Evolutionary conservation across 768 basidiomycete genomes (phyloP).

Genomic region (Coprinopsis marcescibilis): DNA sequence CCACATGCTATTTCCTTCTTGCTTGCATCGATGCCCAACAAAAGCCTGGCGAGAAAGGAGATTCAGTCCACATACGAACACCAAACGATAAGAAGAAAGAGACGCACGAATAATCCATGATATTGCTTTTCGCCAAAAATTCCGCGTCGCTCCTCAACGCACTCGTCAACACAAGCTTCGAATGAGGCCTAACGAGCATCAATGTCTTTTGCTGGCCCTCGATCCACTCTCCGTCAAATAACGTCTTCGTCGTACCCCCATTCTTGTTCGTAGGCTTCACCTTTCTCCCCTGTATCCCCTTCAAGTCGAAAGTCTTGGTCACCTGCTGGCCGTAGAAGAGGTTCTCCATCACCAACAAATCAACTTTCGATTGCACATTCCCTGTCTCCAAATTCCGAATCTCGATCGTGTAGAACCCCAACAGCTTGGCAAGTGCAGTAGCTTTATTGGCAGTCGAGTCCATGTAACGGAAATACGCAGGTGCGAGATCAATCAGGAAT

Average conservation of each 20-base stretch:
- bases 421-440: conserved; percentile 69
- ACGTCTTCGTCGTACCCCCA: conserved; percentile 44
- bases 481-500: conserved; percentile 70
- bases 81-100: not conserved
- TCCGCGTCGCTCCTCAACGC: conserved; percentile 68
- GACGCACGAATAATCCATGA: conserved; percentile 83
- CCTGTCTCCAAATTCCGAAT: conserved; percentile 70
- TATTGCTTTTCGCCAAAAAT: conserved; percentile 68
- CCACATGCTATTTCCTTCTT: conserved; percentile 69
- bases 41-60: conserved; percentile 38
- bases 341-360: conserved; percentile 84
- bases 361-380: conserved; percentile 56
- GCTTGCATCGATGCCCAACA: conserved; percentile 67
- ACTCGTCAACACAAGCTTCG: conserved; percentile 64
- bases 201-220: conserved; percentile 68
- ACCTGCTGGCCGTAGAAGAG: conserved; percentile 69
- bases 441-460: conserved; percentile 60
- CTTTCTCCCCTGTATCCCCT: conserved; percentile 76
- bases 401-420: conserved; percentile 79
- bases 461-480: conserved; percentile 77
- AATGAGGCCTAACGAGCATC: conserved; percentile 65
- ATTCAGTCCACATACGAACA: conserved; percentile 1
- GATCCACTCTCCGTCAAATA: conserved; percentile 84
- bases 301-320: conserved; percentile 71
- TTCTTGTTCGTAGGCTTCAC: conserved; percentile 42